Percentiles rank a stretch among this genome's conserved stretches.
phyloP scores from a whole-genome alignment of 257 asterid species.

The Solanum megistacrolobum region DNA sequence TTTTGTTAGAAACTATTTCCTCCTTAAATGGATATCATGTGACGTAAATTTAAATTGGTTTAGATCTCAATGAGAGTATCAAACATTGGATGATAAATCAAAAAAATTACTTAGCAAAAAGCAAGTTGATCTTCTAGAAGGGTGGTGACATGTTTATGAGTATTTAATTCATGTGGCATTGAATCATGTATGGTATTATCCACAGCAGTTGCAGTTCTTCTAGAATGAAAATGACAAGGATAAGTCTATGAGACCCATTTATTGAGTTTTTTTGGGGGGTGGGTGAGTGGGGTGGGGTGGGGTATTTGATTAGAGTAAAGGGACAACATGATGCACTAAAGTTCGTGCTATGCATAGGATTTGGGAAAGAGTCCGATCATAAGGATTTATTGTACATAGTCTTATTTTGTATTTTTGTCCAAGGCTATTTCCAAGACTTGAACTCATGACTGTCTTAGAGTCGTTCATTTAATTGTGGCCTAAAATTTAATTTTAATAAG shows the following conservation, averaged over 20 bases:
- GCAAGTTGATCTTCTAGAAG: not conserved
- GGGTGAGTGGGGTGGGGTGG: too few relatives aligned
- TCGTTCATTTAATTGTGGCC: not conserved
- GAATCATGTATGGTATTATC: not conserved
- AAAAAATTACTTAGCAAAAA: not conserved
- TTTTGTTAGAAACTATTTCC: too few relatives aligned
- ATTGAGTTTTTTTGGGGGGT: too few relatives aligned
- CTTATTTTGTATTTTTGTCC: accelerated
- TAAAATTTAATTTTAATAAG: too few relatives aligned
- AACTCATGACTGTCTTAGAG: not conserved
- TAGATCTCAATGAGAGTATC: not conserved
- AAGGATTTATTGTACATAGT: too few relatives aligned
- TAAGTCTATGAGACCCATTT: not conserved
- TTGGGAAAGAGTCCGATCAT: accelerated
- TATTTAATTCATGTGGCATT: not conserved
- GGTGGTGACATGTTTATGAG: not conserved
- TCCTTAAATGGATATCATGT: not conserved
- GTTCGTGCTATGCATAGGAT: too few relatives aligned
- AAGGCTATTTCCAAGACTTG: too few relatives aligned
- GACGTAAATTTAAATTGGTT: too few relatives aligned
- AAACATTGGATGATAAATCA: too few relatives aligned
- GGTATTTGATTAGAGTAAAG: too few relatives aligned
- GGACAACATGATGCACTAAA: too few relatives aligned
- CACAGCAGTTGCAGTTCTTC: not conserved
- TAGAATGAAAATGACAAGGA: not conserved